phyloP scores from a whole-genome alignment of 192 early-diverging fungal genomes.

The Dissophora globulifera region DNA sequence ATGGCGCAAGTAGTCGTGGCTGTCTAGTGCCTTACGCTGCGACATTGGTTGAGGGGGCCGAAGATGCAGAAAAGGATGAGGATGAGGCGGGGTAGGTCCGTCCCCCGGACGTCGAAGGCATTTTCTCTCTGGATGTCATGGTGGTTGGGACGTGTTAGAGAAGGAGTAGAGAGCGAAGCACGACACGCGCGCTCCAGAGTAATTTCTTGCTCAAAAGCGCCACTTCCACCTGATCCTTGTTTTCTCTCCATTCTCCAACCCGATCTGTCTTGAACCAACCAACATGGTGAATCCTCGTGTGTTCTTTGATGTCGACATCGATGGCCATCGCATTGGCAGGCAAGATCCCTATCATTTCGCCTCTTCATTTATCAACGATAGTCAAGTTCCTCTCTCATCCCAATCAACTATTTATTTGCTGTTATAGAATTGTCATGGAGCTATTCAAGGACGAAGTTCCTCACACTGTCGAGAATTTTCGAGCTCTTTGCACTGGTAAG shows the following conservation, averaged over 20 bases:
- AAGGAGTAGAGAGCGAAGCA: neutral
- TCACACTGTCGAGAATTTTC: conserved; percentile 82
- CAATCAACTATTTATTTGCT: no score
- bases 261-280: conserved; percentile 1
- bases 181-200: neutral
- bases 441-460: conserved; percentile 56
- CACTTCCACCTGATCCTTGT: conserved; percentile 7
- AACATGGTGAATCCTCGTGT: conserved; percentile 66
- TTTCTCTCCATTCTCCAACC: conserved; percentile 3
- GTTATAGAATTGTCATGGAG: conserved; percentile 54
- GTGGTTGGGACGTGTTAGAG: neutral
- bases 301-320: conserved; percentile 71
- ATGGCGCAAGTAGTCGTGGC: neutral
- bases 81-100: no score
- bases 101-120: neutral
- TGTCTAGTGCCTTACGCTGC: neutral
- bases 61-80: neutral
- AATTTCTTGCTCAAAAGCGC: no score
- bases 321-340: conserved; percentile 61
- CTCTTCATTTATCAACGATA: no score
- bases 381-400: no score
- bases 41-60: neutral
- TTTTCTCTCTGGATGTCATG: conserved; percentile 2
- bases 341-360: conserved; percentile 13
- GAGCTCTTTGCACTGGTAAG: conserved; percentile 87